Percentiles rank a stretch among this genome's conserved stretches.
These are phyloP conservation scores for Xerocomus amazonicus DNA, from an alignment of 1,284 basidiomycete species.

Conservation along the genomic window DNA sequence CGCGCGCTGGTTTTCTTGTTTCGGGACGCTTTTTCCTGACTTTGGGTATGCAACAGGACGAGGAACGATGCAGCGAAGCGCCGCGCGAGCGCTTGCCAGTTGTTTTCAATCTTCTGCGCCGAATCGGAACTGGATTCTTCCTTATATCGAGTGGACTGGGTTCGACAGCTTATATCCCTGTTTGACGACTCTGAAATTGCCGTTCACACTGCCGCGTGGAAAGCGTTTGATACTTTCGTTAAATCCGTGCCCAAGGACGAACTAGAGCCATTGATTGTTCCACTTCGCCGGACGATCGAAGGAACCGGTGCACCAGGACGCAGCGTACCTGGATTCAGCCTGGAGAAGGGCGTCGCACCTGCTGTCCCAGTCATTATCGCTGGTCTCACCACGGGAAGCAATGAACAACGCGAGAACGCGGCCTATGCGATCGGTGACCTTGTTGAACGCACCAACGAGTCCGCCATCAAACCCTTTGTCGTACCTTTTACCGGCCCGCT, in stretches of 20 bases:
- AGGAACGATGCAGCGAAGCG: conserved; percentile 70
- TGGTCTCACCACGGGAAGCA: conserved; percentile 78
- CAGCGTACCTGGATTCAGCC: conserved; percentile 82
- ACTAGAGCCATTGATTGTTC: conserved; percentile 83
- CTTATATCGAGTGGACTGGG: conserved; percentile 90
- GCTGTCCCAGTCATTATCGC: conserved; percentile 88
- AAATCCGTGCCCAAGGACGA: conserved; percentile 93
- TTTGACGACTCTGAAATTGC: conserved; percentile 75
- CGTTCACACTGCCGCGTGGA: conserved; percentile 84
- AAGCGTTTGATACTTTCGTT: conserved; percentile 83
- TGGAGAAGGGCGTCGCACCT: conserved; percentile 88
- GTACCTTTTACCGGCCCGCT: conserved; percentile 96
- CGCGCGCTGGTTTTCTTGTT: too few relatives aligned
- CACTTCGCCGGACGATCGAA: conserved; percentile 88
- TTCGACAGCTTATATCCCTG: conserved; percentile 85
- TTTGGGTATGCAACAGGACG: conserved; percentile 64
- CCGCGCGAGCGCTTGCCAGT: conserved; percentile 73
- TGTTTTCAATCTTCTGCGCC: conserved; percentile 82
- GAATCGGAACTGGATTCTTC: conserved; percentile 76
- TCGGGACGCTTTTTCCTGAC: too few relatives aligned
- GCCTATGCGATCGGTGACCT: conserved; percentile 94
- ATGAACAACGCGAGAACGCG: conserved; percentile 87
- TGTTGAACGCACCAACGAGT: conserved; percentile 86
- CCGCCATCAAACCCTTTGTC: conserved; percentile 92
- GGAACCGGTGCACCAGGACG: conserved; percentile 76